Conservation (phyloP, 768 basidiomycete species). For the Megacollybia marginata region DNA sequence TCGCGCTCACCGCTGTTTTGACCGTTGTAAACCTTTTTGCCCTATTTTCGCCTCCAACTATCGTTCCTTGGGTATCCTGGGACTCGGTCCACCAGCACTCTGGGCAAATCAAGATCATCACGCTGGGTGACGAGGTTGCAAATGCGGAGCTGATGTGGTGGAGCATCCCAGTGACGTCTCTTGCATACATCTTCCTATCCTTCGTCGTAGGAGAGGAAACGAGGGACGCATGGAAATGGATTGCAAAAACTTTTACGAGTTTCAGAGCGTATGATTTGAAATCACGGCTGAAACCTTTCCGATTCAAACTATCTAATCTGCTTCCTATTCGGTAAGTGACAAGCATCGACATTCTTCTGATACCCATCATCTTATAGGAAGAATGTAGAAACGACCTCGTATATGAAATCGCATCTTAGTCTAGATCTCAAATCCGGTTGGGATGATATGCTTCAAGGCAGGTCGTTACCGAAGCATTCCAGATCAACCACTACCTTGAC, state of each 20-base stretch:
- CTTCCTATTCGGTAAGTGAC: slow-evolving; percentile 17
- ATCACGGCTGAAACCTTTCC: not conserved
- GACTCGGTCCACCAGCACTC: slow-evolving; percentile 27
- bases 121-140: slow-evolving; percentile 14
- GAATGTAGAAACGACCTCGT: too few species aligned
- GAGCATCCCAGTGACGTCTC: slow-evolving; percentile 29
- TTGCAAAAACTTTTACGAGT: slow-evolving; percentile 7
- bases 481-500: slow-evolving; percentile 8
- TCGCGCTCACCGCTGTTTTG: slow-evolving; percentile 1
- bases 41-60: slow-evolving; percentile 12
- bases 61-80: slow-evolving; percentile 26
- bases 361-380: not conserved
- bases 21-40: slow-evolving; percentile 15
- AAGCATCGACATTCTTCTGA: not conserved
- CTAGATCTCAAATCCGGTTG: slow-evolving; percentile 35
- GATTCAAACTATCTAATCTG: slow-evolving; percentile 5
- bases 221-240: slow-evolving; percentile 28
- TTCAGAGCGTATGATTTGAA: not conserved
- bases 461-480: slow-evolving; percentile 5
- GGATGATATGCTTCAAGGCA: slow-evolving; percentile 38
- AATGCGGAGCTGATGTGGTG: slow-evolving; percentile 30
- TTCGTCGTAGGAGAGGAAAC: slow-evolving; percentile 31
- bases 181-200: slow-evolving; percentile 29
- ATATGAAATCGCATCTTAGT: not conserved
- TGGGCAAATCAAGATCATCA: slow-evolving; percentile 26